Conservation (phyloP, 2,329 filamentous ascomycete species). For the Monosporascus ibericus region DNA sequence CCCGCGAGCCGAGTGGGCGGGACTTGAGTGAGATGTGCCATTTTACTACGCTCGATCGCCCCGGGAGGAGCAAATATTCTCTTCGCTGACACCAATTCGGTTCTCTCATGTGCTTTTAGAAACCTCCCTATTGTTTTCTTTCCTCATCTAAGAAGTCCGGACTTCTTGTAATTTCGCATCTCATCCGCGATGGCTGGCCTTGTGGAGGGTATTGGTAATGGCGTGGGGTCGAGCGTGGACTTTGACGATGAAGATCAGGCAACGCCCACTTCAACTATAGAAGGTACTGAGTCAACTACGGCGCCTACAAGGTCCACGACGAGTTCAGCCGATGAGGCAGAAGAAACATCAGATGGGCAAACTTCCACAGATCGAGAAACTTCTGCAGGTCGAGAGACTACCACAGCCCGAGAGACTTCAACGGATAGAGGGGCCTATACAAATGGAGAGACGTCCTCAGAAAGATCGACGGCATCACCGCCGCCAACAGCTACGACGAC, state of each 20-base stretch:
- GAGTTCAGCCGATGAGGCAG: conserved; percentile 3
- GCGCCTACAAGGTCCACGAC: not conserved
- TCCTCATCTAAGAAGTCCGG: not conserved
- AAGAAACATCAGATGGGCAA: conserved; percentile 5
- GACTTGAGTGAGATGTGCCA: not conserved
- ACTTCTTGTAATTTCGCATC: conserved; percentile 7
- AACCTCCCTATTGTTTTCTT: not conserved
- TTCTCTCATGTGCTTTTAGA: not conserved
- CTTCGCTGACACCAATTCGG: not conserved
- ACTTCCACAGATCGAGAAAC: not conserved
- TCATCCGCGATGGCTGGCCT: conserved; percentile 23
- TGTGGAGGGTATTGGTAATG: conserved; percentile 15
- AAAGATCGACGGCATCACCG: not conserved
- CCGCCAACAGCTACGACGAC: not conserved
- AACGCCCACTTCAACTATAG: conserved; percentile 2
- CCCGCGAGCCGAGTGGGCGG: no score
- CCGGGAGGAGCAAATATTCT: not conserved
- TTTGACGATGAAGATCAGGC: conserved; percentile 4
- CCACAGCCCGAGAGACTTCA: not conserved
- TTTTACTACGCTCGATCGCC: not conserved
- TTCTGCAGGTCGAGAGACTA: not conserved
- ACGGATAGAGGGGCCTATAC: no score
- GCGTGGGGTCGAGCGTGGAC: conserved; percentile 12
- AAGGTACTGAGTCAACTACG: conserved; percentile 1
- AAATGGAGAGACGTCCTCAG: not conserved